These are phyloP conservation scores for Botryotinia convoluta DNA, from an alignment of 2,329 filamentous ascomycete genomes.

Conservation along the genomic window DNA sequence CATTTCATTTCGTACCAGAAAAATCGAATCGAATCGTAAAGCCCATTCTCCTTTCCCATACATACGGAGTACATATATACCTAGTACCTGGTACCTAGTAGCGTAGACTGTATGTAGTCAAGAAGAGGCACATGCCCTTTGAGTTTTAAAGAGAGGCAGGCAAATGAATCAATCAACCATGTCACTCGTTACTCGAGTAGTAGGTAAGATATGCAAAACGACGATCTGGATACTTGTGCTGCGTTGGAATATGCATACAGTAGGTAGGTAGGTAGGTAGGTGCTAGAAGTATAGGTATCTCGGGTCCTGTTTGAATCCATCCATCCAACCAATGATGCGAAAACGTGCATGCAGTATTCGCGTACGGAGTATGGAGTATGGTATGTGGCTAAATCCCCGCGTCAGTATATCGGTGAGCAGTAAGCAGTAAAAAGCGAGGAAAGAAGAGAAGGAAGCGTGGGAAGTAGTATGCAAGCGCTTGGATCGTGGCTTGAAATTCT, in stretches of 20 bases:
- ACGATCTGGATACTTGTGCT: not conserved
- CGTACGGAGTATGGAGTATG: not conserved
- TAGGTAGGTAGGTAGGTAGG: too few relatives aligned
- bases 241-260: not conserved
- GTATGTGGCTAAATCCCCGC: not conserved
- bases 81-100: not conserved
- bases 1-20: too few relatives aligned
- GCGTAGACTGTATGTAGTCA: too few relatives aligned
- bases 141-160: not conserved
- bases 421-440: too few relatives aligned
- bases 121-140: not conserved
- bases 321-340: not conserved
- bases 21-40: too few relatives aligned
- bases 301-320: not conserved
- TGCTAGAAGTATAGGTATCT: not conserved
- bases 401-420: not conserved
- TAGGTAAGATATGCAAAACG: not conserved
- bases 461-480: not conserved
- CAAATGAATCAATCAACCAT: not conserved
- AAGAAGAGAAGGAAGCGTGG: not conserved
- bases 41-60: too few relatives aligned
- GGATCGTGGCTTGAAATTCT: not conserved
- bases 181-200: not conserved
- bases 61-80: too few relatives aligned
- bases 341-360: not conserved